Evolutionary conservation across 1,284 basidiomycete genomes (phyloP).

Genomic region (Porodaedalea pini): DNA sequence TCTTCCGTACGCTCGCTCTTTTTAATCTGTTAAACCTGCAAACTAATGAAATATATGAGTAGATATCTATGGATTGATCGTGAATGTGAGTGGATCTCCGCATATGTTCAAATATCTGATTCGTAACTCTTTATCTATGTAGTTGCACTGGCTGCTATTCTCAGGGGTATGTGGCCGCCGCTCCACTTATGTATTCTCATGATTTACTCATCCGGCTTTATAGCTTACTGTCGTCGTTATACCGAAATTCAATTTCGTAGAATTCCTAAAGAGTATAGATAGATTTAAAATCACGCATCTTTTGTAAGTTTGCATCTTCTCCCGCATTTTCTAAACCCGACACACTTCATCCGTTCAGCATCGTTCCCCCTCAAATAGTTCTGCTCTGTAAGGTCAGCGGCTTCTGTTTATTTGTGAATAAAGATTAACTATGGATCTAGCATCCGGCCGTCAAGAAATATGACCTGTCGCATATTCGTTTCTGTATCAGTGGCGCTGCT

Average conservation of each 20-base stretch:
- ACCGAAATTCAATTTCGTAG: conserved; percentile 66
- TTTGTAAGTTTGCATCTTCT: conserved; percentile 39
- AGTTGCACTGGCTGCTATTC: conserved; percentile 56
- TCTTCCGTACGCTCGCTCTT: conserved; percentile 37
- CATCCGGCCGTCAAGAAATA: conserved; percentile 65
- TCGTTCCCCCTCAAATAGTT: conserved; percentile 65
- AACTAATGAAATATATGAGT: conserved; percentile 4
- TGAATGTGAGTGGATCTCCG: conserved; percentile 40
- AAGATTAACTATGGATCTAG: conserved; percentile 33
- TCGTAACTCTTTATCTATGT: not conserved
- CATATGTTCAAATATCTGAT: conserved; percentile 9
- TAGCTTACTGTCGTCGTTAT: conserved; percentile 66
- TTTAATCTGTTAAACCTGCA: not conserved
- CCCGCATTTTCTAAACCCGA: conserved; percentile 12
- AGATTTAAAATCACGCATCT: conserved; percentile 64
- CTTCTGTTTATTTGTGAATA: conserved; percentile 3
- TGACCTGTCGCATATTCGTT: conserved; percentile 57
- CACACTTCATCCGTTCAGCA: conserved; percentile 35
- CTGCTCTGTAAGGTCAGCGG: conserved; percentile 53
- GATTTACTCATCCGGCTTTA: not conserved
- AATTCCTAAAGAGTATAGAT: conserved; percentile 66
- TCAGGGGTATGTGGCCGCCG: conserved; percentile 40
- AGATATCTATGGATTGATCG: conserved; percentile 73
- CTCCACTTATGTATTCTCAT: conserved; percentile 7
- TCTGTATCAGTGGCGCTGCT: conserved; percentile 68